Percentiles rank a stretch among this genome's conserved stretches.
phyloP scores from a whole-genome alignment of 2,329 filamentous ascomycete species.

The Talaromyces pinophilus region DNA sequence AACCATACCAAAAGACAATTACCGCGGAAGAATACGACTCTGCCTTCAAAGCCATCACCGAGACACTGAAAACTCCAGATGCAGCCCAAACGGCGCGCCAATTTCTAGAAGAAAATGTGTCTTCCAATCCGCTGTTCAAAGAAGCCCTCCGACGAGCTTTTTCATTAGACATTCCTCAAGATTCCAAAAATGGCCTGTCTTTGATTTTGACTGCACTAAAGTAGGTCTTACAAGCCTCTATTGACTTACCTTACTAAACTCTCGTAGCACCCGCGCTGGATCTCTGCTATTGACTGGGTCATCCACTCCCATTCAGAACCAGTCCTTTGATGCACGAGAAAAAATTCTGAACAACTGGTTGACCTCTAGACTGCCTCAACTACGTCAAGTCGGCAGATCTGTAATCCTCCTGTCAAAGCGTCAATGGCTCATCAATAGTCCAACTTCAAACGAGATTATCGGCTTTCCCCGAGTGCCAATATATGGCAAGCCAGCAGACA shows the following conservation, averaged over 20 bases:
- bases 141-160: conserved; percentile 52
- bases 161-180: conserved; percentile 50
- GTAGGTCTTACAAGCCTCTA: conserved; percentile 37
- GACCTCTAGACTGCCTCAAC: conserved; percentile 53
- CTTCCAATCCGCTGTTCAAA: conserved; percentile 53
- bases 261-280: conserved; percentile 53
- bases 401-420: conserved; percentile 54
- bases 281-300: conserved; percentile 61
- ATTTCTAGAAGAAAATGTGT: conserved; percentile 53
- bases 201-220: conserved; percentile 57
- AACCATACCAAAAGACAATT: conserved; percentile 40
- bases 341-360: conserved; percentile 57
- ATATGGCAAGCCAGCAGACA: conserved; percentile 54
- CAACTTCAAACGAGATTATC: conserved; percentile 52
- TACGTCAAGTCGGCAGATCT: conserved; percentile 54
- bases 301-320: conserved; percentile 55
- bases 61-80: conserved; percentile 34
- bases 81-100: conserved; percentile 41
- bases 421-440: conserved; percentile 56
- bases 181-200: conserved; percentile 51
- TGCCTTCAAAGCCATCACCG: conserved; percentile 24
- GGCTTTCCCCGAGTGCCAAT: conserved; percentile 58
- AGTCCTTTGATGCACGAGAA: conserved; percentile 57
- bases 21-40: conserved; percentile 45
- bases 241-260: neutral